These are phyloP conservation scores for Lippia alba DNA, from an alignment of 305 asterid species.

Conservation along the genomic window DNA sequence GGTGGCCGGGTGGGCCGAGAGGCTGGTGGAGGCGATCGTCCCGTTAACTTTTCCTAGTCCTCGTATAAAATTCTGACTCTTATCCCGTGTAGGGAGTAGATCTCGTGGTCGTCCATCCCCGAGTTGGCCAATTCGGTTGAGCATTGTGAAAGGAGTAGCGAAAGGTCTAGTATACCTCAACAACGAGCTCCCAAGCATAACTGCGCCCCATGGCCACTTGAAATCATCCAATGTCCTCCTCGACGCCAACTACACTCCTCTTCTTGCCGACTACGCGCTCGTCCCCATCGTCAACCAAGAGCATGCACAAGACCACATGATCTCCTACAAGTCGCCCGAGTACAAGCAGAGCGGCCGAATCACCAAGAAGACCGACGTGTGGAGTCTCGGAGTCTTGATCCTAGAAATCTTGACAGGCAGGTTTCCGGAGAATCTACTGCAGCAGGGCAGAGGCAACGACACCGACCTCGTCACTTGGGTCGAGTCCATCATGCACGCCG, in stretches of 20 bases:
- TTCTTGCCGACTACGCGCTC: constrained; percentile 66
- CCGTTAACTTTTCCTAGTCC: too few relatives aligned
- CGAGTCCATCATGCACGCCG: constrained; percentile 41
- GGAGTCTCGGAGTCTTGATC: constrained; percentile 68
- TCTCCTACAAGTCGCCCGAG: constrained; percentile 79
- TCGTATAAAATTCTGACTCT: too few relatives aligned
- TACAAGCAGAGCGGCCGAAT: constrained; percentile 50
- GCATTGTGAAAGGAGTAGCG: constrained; percentile 65
- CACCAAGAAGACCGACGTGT: constrained; percentile 69
- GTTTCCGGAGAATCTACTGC: constrained; percentile 60
- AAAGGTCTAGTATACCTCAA: constrained; percentile 62
- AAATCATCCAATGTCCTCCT: constrained; percentile 79
- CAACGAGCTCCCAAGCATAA: constrained; percentile 67
- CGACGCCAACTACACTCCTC: constrained; percentile 43
- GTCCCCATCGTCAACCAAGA: constrained; percentile 67
- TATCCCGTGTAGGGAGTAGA: constrained; percentile 43
- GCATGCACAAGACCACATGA: constrained; percentile 61
- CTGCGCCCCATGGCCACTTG: constrained; percentile 77
- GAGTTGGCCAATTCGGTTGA: constrained; percentile 68
- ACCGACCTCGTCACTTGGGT: constrained; percentile 55
- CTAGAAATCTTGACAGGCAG: constrained; percentile 65
- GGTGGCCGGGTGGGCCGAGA: too few relatives aligned
- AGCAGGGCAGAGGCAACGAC: constrained; percentile 52
- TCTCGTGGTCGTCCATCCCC: constrained; percentile 38
- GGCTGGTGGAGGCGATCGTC: too few relatives aligned